Conservation (phyloP, 805 yeast species). For the Nakazawaea ernobii region DNA sequence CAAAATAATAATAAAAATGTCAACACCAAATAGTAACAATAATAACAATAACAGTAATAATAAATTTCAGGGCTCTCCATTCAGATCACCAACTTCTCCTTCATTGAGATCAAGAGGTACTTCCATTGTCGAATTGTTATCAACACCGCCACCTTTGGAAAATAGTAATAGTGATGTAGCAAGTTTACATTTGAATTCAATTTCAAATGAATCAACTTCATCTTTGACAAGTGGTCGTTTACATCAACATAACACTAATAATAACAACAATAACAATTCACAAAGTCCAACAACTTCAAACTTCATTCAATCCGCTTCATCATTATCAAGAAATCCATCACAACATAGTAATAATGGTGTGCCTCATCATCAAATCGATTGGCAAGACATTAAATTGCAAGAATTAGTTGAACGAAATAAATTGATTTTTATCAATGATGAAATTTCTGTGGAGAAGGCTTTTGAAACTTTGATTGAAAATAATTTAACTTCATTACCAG, state of each 20-base stretch:
- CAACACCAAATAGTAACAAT: no score
- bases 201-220: conserved; percentile 6
- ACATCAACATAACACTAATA: conserved; percentile 6
- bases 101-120: conserved; percentile 42
- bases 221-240: neutral
- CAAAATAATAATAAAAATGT: no score
- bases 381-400: conserved; percentile 67
- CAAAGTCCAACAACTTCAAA: neutral
- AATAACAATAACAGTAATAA: neutral
- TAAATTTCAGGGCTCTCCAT: conserved; percentile 31
- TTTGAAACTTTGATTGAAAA: conserved; percentile 70
- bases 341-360: conserved; percentile 16
- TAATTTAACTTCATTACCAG: conserved; percentile 84
- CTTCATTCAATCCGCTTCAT: neutral
- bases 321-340: conserved; percentile 33
- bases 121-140: conserved; percentile 68
- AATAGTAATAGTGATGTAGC: conserved; percentile 13
- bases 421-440: conserved; percentile 61
- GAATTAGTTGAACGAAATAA: conserved; percentile 78
- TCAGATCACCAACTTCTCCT: conserved; percentile 32
- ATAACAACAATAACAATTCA: conserved; percentile 1
- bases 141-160: conserved; percentile 69
- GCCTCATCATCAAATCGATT: conserved; percentile 37
- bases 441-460: conserved; percentile 78
- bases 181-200: conserved; percentile 13